phyloP scores from a whole-genome alignment of 805 yeast genomes.

The Lachancea fermentati region DNA sequence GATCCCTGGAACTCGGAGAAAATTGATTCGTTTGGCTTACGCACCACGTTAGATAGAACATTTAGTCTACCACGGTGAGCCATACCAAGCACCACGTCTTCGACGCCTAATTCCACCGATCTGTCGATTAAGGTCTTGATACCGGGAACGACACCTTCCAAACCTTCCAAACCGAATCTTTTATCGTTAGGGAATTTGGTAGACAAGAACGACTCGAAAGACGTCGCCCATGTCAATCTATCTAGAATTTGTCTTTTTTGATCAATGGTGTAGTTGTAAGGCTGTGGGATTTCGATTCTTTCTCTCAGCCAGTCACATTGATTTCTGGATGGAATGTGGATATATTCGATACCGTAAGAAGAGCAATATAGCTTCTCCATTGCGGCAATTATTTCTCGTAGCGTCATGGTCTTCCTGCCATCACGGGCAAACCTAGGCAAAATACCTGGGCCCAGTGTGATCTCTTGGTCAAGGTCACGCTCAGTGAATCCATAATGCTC shows the following conservation, averaged over 20 bases:
- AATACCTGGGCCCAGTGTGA: constrained; percentile 96
- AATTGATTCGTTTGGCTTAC: constrained; percentile 97
- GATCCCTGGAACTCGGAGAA: constrained; percentile 95
- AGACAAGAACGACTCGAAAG: constrained; percentile 87
- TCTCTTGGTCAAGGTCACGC: constrained; percentile 73
- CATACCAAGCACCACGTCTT: constrained; percentile 97
- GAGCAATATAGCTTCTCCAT: constrained; percentile 86
- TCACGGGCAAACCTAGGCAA: constrained; percentile 79
- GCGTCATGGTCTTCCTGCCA: constrained; percentile 55
- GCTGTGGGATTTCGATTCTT: constrained; percentile 87
- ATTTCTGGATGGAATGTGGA: constrained; percentile 91
- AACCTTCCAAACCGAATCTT: constrained; percentile 98
- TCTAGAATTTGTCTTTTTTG: constrained; percentile 95
- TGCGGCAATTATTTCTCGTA: constrained; percentile 69
- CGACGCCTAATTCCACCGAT: constrained; percentile 86
- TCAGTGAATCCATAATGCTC: constrained; percentile 91
- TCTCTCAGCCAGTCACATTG: constrained; percentile 99
- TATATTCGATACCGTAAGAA: constrained; percentile 87
- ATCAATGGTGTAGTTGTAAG: constrained; percentile 76
- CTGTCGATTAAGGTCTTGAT: constrained; percentile 93
- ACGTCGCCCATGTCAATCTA: constrained; percentile 93
- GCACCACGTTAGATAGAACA: constrained; percentile 95
- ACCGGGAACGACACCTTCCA: constrained; percentile 94
- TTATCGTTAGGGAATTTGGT: constrained; percentile 97
- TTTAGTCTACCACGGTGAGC: constrained; percentile 99